Evolutionary conservation across 176 grass and related monocot genomes (phyloP).

Genomic region (Tillandsia fasciculata): DNA sequence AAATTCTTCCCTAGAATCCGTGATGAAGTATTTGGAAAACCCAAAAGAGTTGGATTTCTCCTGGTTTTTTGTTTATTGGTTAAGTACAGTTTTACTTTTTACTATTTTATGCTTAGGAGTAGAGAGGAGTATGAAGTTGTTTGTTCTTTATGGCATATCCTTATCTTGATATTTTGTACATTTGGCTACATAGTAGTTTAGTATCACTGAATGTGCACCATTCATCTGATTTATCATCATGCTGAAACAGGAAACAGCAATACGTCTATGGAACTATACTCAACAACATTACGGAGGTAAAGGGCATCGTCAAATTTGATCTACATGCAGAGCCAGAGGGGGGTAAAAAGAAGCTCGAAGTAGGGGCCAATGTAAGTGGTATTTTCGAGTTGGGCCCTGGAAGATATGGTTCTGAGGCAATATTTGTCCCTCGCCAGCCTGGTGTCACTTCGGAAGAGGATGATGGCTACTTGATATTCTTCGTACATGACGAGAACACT

Average conservation of each 20-base stretch:
- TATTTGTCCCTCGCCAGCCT: constrained; percentile 67
- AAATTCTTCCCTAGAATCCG: too few relatives aligned
- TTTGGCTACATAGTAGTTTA: neutral
- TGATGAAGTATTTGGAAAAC: too few relatives aligned
- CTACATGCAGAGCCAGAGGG: constrained; percentile 45
- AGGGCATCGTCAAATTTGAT: constrained; percentile 80
- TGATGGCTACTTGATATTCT: constrained; percentile 82
- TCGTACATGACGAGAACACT: constrained; percentile 82
- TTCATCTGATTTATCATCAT: constrained; percentile 6
- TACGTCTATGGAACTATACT: constrained; percentile 70
- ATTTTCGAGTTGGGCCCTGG: constrained; percentile 64
- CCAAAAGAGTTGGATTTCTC: too few relatives aligned
- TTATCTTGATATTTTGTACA: neutral
- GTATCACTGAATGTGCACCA: neutral
- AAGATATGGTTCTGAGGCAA: constrained; percentile 73
- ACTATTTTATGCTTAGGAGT: neutral
- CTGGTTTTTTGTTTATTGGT: too few relatives aligned
- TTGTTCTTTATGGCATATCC: neutral
- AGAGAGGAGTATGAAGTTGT: neutral
- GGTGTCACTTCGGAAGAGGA: constrained; percentile 66
- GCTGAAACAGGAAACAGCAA: constrained; percentile 50
- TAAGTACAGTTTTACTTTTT: too few relatives aligned
- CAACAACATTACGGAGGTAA: constrained; percentile 55
- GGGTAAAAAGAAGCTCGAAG: constrained; percentile 66
- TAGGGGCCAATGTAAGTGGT: constrained; percentile 64